phyloP scores from a whole-genome alignment of 2,329 filamentous ascomycete genomes.

The Trichoderma citrinoviride region DNA sequence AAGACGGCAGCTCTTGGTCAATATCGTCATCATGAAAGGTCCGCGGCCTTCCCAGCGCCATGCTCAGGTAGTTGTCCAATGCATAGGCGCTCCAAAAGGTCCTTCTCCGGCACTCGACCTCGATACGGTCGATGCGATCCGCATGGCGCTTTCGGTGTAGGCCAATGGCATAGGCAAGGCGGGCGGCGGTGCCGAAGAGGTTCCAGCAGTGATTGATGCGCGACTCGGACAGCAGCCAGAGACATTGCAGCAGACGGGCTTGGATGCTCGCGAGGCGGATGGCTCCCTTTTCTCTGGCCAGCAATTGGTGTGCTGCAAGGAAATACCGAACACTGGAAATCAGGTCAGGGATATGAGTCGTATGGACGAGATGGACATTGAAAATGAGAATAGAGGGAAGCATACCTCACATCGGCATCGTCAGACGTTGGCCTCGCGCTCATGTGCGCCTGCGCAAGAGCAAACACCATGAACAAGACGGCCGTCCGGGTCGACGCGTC shows the following conservation, averaged over 20 bases:
- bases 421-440: conserved; percentile 15
- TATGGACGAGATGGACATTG: background rate
- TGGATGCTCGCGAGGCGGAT: conserved; percentile 12
- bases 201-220: conserved; percentile 19
- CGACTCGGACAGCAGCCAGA: conserved; percentile 14
- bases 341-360: background rate
- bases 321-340: conserved; percentile 2
- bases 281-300: conserved; percentile 9
- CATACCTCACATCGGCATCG: conserved; percentile 11
- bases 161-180: conserved; percentile 13
- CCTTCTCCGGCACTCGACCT: conserved; percentile 9
- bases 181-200: conserved; percentile 15
- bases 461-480: conserved; percentile 17
- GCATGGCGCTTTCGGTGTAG: conserved; percentile 12
- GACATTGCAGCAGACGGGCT: conserved; percentile 7
- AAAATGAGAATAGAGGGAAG: background rate
- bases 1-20: conserved; percentile 9
- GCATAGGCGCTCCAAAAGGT: conserved; percentile 16
- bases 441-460: conserved; percentile 12
- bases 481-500: conserved; percentile 7
- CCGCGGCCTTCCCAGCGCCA: conserved; percentile 8
- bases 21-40: conserved; percentile 17
- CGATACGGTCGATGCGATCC: conserved; percentile 12
- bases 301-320: conserved; percentile 5
- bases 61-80: conserved; percentile 12